These are phyloP conservation scores for Suillus occidentalis DNA, from an alignment of 768 basidiomycete species.

Conservation along the genomic window DNA sequence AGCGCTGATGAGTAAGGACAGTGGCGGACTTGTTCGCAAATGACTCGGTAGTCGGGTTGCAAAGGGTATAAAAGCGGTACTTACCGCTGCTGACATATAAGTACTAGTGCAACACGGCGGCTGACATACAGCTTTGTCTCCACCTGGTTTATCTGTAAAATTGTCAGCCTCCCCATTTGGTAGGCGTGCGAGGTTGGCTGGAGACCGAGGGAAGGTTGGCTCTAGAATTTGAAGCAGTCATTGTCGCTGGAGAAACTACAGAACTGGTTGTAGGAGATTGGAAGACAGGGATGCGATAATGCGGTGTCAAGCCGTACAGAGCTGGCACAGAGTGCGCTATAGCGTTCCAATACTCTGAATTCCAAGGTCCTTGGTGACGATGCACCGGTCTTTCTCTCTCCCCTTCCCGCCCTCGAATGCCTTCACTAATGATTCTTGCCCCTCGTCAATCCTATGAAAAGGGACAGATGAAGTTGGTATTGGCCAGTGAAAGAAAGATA, in stretches of 20 bases:
- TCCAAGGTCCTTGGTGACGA: constrained; percentile 70
- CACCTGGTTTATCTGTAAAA: no score
- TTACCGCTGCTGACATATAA: background rate
- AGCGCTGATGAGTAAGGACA: constrained; percentile 18
- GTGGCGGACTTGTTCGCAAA: constrained; percentile 8
- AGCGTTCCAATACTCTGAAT: constrained; percentile 69
- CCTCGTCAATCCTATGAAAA: constrained; percentile 74
- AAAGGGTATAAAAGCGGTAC: background rate
- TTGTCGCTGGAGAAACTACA: background rate
- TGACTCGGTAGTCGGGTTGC: background rate
- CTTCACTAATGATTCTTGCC: constrained; percentile 70
- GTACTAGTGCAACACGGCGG: background rate
- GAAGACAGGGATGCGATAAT: background rate
- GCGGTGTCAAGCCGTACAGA: background rate
- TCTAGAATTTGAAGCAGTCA: background rate
- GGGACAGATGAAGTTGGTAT: constrained; percentile 1
- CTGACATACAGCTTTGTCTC: background rate
- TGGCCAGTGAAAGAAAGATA: background rate
- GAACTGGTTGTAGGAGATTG: background rate
- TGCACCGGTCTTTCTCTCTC: constrained; percentile 72
- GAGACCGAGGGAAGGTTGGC: background rate
- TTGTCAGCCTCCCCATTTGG: constrained; percentile 1
- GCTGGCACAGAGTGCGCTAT: constrained; percentile 27
- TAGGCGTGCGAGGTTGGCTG: background rate
- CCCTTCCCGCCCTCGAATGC: constrained; percentile 72